phyloP scores from a whole-genome alignment of 306 rosid genomes.

The apple (Malus domestica) region DNA sequence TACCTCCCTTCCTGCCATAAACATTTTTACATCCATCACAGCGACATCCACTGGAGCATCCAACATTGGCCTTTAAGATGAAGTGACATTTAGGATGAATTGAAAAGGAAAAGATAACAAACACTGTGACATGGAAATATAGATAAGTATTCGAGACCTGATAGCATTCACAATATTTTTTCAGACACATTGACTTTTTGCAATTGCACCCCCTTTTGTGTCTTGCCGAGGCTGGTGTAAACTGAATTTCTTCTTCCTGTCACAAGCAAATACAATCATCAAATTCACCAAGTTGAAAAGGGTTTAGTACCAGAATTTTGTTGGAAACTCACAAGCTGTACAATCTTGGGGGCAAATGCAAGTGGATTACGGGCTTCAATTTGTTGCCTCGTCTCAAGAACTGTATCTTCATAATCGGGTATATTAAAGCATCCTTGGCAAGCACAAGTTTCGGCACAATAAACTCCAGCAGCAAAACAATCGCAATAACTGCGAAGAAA shows the following conservation, averaged over 20 bases:
- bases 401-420: conserved; percentile 32
- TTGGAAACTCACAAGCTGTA: conserved; percentile 19
- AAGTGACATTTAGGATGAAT: conserved; percentile 10
- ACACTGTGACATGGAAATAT: neutral
- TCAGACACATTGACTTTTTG: conserved; percentile 62
- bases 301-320: conserved; percentile 32
- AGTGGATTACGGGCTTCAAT: conserved; percentile 53
- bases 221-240: conserved; percentile 55
- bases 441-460: conserved; percentile 46
- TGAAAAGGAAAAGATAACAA: neutral
- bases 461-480: conserved; percentile 56
- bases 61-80: conserved; percentile 47
- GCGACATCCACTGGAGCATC: conserved; percentile 67
- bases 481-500: conserved; percentile 56
- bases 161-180: conserved; percentile 79
- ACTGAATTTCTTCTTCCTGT: conserved; percentile 40
- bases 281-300: conserved; percentile 2
- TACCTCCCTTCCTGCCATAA: conserved; percentile 63
- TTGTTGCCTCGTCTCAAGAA: conserved; percentile 33
- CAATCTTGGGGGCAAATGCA: conserved; percentile 69
- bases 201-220: conserved; percentile 78
- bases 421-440: conserved; percentile 64
- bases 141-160: conserved; percentile 39
- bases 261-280: conserved; percentile 9
- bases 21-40: conserved; percentile 62